Conservation (phyloP, 1,139 yeast genomes). For the Lodderomyces beijingensis region DNA sequence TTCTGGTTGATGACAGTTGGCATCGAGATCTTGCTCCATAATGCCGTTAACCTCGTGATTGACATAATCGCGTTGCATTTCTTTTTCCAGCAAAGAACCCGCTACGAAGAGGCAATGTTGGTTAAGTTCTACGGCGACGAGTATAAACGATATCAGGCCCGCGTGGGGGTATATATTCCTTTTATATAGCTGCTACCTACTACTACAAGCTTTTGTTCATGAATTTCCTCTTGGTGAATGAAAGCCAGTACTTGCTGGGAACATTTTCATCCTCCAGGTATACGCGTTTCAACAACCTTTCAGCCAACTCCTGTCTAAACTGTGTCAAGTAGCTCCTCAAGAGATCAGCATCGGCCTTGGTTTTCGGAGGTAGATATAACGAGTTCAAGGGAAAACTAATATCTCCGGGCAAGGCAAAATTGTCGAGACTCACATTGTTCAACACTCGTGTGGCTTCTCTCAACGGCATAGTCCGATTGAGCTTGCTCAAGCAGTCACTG, state of each 20-base stretch:
- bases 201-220: slow-evolving; percentile 81
- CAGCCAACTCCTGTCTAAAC: slow-evolving; percentile 90
- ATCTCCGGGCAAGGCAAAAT: slow-evolving; percentile 91
- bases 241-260: slow-evolving; percentile 89
- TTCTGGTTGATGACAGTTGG: slow-evolving; percentile 37
- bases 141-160: slow-evolving; percentile 23
- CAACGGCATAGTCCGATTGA: slow-evolving; percentile 41
- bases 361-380: slow-evolving; percentile 72
- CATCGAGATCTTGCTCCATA: slow-evolving; percentile 25
- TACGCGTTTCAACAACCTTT: slow-evolving; percentile 69
- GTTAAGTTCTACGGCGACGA: slow-evolving; percentile 24
- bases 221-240: slow-evolving; percentile 89
- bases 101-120: slow-evolving; percentile 35
- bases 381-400: slow-evolving; percentile 89
- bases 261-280: slow-evolving; percentile 49
- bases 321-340: slow-evolving; percentile 80
- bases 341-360: slow-evolving; percentile 71
- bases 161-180: slow-evolving; percentile 32
- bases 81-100: slow-evolving; percentile 32
- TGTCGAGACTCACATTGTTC: slow-evolving; percentile 82
- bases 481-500: slow-evolving; percentile 74
- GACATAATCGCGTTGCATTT: slow-evolving; percentile 18
- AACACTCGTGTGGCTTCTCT: slow-evolving; percentile 71
- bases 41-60: slow-evolving; percentile 18
- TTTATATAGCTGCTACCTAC: slow-evolving; percentile 13